Base-by-base conservation (phyloP, 2,329 filamentous ascomycete genomes). In the Endocalyx cinctus region DNA sequence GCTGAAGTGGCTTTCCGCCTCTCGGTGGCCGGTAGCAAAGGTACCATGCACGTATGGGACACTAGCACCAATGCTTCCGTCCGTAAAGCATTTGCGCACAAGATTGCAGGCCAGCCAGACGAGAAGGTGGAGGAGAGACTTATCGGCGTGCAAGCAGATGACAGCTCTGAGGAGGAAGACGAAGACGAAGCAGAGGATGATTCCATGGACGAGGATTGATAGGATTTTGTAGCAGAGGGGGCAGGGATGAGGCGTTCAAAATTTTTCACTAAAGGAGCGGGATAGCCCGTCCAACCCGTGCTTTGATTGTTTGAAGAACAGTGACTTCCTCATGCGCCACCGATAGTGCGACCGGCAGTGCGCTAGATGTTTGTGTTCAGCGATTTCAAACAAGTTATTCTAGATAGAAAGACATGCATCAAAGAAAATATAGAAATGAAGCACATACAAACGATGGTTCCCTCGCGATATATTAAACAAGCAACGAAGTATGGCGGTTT, bases 1-100 rank as follows among this genome's bases (percentile, higher is more conserved):
- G 62, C 80, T 20, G 87, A 92, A 62, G 88, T 97, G 8, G 85
- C 86, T 16, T 98, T 97, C 73, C 76, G 92, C 34, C 72, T 98
- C 27, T 86, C 89, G 3, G 87, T 98, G 13, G 92, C 90, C 6
- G 92, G 92, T 35, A 97, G 89, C 69, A 94, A 94, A 67, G 92
- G 92, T 28, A 77, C 78, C 22, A 80, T 97, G 55, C 86, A 94
- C 58, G 81, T 98, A 33, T 98, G 92, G 92, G 90, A 97, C 62
- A 96, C 92, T 15, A 78, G 87, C 59, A 98, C 92, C 37, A 98
- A 98, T 58, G 78, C 77, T 11, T 83, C 84, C 17, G 87, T 98
- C 19, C 78, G 92, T 38, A 76, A 83, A 43, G 82, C 84, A 2
- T 98, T 98, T 65, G 87, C 84, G 22, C 77, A 68, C 51, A 81